Base-by-base conservation (phyloP, 495 filamentous ascomycete species). In the Aspergillus affinis region DNA sequence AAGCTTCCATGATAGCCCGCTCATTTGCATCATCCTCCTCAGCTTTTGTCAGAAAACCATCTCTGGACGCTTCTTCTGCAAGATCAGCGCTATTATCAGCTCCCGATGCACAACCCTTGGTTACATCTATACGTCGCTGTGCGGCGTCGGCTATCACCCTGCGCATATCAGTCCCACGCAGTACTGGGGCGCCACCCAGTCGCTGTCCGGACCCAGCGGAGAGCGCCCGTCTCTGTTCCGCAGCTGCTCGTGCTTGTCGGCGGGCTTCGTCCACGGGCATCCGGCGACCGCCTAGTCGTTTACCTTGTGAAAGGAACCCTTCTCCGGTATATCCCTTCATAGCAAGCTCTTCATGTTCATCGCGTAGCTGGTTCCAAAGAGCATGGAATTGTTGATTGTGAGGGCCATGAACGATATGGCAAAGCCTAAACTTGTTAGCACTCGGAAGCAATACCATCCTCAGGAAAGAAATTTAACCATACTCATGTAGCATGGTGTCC, bases 401-500 rank as follows among this genome's bases (percentile, higher is more conserved):
- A 0, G 91, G 90, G 0, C 90, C 91, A 67, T 87, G 84, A 3
- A 90, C 82, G 61, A 88, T 97, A 69, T 98, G 94, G n/a, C 85
- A 87, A 1, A 98, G 84, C 64, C 80, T 82, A 61, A 36, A 15
- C 21, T 61, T 45, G 9, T 69, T 4, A 69, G 63, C n/a, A 55
- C 15, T 18, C 20, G 29, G 8, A 21, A 15, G 4, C 3, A 4
- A 48, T 18, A 13, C 8, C 17, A 30, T n/a, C 17, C 30, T 2
- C 3, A 41, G 27, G 23, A 10, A n/a, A 10, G 15, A 15, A 13
- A 32, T 44, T 26, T 12, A 2, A 2, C n/a, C 78, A 68, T 67
- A 86, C 83, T 98, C 94, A 69, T 98, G 94, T 30, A 98, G 84
- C 90, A 98, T 93, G 2, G 93, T 98, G 72, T 95, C 91, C 15